These are phyloP conservation scores for Cladorrhinum sp. DNA, from an alignment of 2,329 filamentous ascomycete genomes.

Conservation along the genomic window DNA sequence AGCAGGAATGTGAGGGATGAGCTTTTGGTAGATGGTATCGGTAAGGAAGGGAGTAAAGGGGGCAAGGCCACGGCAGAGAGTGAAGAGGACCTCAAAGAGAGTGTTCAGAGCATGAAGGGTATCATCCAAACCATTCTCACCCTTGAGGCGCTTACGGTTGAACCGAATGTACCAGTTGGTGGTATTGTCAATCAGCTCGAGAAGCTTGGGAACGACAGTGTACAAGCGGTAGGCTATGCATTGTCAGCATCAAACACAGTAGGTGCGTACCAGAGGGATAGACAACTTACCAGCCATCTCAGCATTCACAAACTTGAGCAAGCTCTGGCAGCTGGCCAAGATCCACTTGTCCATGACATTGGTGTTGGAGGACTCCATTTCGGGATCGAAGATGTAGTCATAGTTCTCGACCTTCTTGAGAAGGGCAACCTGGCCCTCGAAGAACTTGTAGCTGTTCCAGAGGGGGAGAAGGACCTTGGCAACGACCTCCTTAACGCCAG, in stretches of 20 bases:
- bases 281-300: slow-evolving; percentile 73
- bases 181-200: slow-evolving; percentile 84
- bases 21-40: slow-evolving; percentile 85
- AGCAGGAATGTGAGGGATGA: slow-evolving; percentile 78
- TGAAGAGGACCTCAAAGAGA: slow-evolving; percentile 89
- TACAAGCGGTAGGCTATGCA: slow-evolving; percentile 69
- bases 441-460: slow-evolving; percentile 98
- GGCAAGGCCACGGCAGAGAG: slow-evolving; percentile 79
- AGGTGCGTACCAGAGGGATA: background rate
- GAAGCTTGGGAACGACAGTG: slow-evolving; percentile 83
- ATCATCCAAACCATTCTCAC: slow-evolving; percentile 80
- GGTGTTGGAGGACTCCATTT: slow-evolving; percentile 69
- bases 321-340: slow-evolving; percentile 83
- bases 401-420: slow-evolving; percentile 80
- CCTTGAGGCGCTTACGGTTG: slow-evolving; percentile 87
- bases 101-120: slow-evolving; percentile 90
- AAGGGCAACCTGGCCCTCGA: slow-evolving; percentile 80
- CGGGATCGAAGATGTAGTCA: slow-evolving; percentile 75
- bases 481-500: slow-evolving; percentile 91
- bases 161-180: slow-evolving; percentile 99
- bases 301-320: slow-evolving; percentile 85
- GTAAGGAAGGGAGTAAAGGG: slow-evolving; percentile 96
- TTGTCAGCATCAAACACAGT: slow-evolving; percentile 11
- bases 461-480: slow-evolving; percentile 85
- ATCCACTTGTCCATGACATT: slow-evolving; percentile 99